A percentile compares a stretch with the other conserved stretches of the same genome.
Evolutionary conservation across 1,284 basidiomycete species (phyloP).

Genomic region (Leccinum pseudoinsigne): DNA sequence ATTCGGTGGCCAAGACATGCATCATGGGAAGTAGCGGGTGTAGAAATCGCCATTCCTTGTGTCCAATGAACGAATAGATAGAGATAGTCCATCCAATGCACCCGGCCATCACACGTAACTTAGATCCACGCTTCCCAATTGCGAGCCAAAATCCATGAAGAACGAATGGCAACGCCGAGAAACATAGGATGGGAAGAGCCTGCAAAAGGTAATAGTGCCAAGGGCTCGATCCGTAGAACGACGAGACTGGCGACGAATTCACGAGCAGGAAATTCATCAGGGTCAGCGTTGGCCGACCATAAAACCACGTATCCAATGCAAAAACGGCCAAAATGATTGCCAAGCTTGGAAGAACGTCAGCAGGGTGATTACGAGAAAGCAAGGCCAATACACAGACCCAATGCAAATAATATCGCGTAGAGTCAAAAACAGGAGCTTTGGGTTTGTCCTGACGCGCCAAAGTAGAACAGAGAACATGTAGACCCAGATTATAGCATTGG

Average conservation of each 20-base stretch:
- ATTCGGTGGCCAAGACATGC: conserved; percentile 77
- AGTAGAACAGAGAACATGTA: conserved; percentile 61
- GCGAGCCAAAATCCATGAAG: conserved; percentile 56
- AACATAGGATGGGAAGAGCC: conserved; percentile 81
- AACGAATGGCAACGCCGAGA: conserved; percentile 72
- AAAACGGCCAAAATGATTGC: conserved; percentile 42
- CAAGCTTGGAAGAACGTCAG: conserved; percentile 19
- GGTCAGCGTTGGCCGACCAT: conserved; percentile 69
- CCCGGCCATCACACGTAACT: conserved; percentile 48
- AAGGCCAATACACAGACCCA: conserved; percentile 42
- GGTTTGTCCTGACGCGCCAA: conserved; percentile 44
- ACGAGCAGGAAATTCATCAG: conserved; percentile 80
- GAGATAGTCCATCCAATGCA: conserved; percentile 64
- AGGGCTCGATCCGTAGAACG: conserved; percentile 91
- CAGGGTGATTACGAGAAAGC: neutral
- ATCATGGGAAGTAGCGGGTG: conserved; percentile 91
- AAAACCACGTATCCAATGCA: conserved; percentile 69
- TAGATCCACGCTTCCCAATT: conserved; percentile 28
- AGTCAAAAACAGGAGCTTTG: conserved; percentile 33
- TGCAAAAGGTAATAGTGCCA: conserved; percentile 92
- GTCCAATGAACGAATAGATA: conserved; percentile 78
- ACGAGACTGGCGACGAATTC: conserved; percentile 81
- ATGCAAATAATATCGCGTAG: conserved; percentile 39
- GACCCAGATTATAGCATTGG: conserved; percentile 85
- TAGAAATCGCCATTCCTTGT: conserved; percentile 98